Evolutionary conservation across 805 yeast genomes (phyloP), one percentile per base, ranked within the genome.

Genomic region (Candida michaelii): DNA sequence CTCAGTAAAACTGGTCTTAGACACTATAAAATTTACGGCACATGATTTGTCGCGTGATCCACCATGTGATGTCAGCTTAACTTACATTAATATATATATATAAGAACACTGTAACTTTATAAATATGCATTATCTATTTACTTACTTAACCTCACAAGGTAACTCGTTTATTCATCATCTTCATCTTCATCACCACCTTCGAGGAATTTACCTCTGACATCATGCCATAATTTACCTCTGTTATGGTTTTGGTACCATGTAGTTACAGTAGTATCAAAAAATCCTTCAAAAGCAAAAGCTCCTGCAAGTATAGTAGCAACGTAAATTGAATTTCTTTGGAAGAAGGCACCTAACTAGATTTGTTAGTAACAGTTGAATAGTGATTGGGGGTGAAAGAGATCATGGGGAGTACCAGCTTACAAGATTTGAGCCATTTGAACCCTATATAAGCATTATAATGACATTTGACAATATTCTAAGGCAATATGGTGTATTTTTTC

Each of bases 241-340:
- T 86, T 86, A 76, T 83, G 89, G 65, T 69, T 66, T 59, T 82
- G 86, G 73, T 82, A 85, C 84, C 84, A 85, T 37, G 58, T 59
- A 56, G 84, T 85, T 49, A 85, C 73, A 49, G 76, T 82, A 48
- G 67, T 63, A 62, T 86, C 93, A 53, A 85, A 85, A 59, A 75
- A 74, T 39, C 82, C 83, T 73, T 88, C 91, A 79, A 89, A 89
- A 49, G 82, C 80, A 61, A 90, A 90, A 36, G 97, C 89, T 57
- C 86, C 81, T 39, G 81, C 84, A 55, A 90, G 84, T 48, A 90
- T 74, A 49, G 93, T 74, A 52, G 88, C 87, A 49, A 90, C 96
- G 69, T 77, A 88, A 49, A 85, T 74, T 36, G 97, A 79, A 81
- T 91, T 90, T 79, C 97, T 87, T 79, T 88, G 88, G 79, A 87